Evolutionary conservation across 2,329 filamentous ascomycete genomes (phyloP), one percentile per base, ranked within the genome.

Genomic region (Aspergillus japonicus): DNA sequence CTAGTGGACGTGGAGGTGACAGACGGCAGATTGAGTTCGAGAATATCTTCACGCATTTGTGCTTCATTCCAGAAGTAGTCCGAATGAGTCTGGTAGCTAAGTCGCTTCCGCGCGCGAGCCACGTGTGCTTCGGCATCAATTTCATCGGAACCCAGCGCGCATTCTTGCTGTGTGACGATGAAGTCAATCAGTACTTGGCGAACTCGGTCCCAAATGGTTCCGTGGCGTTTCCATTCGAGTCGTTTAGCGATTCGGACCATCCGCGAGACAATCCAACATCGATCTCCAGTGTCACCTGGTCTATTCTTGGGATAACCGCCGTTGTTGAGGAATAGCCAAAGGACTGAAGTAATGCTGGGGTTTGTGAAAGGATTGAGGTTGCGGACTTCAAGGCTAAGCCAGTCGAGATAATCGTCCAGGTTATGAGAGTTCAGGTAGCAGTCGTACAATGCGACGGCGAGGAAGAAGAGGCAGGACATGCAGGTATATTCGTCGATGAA

Each of bases 401-500:
- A 73, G 5, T 66, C 58, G 12, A 72, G 56, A 57, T 71, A 73
- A 8, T 57, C 55, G 58, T 70, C 68, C 21, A 73, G 71, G 50
- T 65, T 66, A 51, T 63, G 59, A 14, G 65, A 64, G 4, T 62
- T 66, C 12, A 61, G 33, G 54, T 72, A 73, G 50, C 63, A 68
- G 52, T 73, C 69, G 39, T 71, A 65, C 6, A 73, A 61, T 5
- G 67, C 69, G 52, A 71, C 51, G 50, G 67, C 68, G 19, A 73
- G 64, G 58, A 72, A 73, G 24, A 73, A 65, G 33, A 73, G 63
- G 42, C 71, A 73, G 16, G 69, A 62, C 63, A 73, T 68, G 57
- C 70, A 70, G 8, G 68, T 66, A 52, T 72, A 72, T 62, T 72
- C 71, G 55, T 73, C 70, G 48, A 73, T 72, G 47, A 71, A 73